Base-by-base conservation (phyloP, 2,329 filamentous ascomycete species). In the Aurifilum marmelostoma region DNA sequence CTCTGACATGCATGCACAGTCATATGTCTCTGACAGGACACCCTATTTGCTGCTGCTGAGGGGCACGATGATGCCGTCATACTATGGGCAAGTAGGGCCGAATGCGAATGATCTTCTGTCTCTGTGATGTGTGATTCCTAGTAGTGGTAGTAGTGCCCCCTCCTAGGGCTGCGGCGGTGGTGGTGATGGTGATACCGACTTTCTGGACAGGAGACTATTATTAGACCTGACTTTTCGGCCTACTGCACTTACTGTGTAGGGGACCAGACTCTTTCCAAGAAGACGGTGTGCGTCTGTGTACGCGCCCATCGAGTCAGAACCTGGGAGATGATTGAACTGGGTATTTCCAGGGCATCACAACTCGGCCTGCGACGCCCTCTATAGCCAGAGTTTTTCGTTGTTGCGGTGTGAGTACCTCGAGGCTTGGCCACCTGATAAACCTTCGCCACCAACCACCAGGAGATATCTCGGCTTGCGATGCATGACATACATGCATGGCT, bases 41-140 rank as follows among this genome's bases (percentile, higher is more conserved):
- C 56, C 43, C 56, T 56, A 67, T 62, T 69, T 65, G 68, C 65
- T 54, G 68, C 65, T 54, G 29, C 52, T n/a, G 59, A 54, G n/a
- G 47, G 47, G 12, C 4, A 34, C 8, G 8, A 8, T 34, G 43
- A 47, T 16, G 12, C 18, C 21, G 65, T 47, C 32, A 52, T 18
- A 32, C 52, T 56, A 29, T 29, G 24, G 43, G 34, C 8, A 16
- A 56, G 52, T n/a, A 60, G 65, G 56, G 56, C 65, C 65, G 65
- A 39, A 60, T 32, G n/a, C 59, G 24, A 14, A 56, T 16, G 24
- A 56, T 16, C 32, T 54, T 24, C 27, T 56, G 27, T 29, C 24
- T 56, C 24, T 29, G 52, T 56, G n/a, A n/a, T n/a, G 27, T 56
- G 16, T 29, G 52, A 29, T 18, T 56, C 12, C 52, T 27, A 18